A percentile compares a stretch with the other conserved stretches of the same genome.
These are phyloP conservation scores for Hemisphaericaspora xylofermentans DNA, from an alignment of 1,139 yeast genomes.

Conservation along the genomic window DNA sequence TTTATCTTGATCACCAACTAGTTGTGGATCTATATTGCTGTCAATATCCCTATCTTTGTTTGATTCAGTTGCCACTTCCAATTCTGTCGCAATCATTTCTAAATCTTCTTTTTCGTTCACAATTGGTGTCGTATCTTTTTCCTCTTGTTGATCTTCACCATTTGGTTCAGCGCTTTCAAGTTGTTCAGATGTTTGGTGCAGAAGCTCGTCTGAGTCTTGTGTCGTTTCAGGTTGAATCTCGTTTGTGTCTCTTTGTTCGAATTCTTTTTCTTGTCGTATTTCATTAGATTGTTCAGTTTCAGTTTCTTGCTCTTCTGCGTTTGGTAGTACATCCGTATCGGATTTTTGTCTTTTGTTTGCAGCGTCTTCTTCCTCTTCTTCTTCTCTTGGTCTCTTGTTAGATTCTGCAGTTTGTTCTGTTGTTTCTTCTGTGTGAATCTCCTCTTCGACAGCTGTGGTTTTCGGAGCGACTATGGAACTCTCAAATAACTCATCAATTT, in stretches of 20 bases:
- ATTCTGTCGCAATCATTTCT: constrained; percentile 20
- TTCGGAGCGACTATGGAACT: constrained; percentile 2
- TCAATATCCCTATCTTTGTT: constrained; percentile 11
- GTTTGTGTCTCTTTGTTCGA: background rate
- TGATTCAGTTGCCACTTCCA: constrained; percentile 19
- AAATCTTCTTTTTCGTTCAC: constrained; percentile 18
- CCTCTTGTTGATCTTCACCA: background rate
- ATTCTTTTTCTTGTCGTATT: background rate
- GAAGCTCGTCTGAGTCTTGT: background rate
- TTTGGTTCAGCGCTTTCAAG: background rate
- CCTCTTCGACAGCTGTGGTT: background rate
- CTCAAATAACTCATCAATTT: constrained; percentile 9
- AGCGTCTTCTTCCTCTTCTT: constrained; percentile 3
- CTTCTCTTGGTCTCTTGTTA: constrained; percentile 7
- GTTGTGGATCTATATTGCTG: constrained; percentile 2
- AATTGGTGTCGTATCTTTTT: background rate
- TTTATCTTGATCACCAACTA: constrained; percentile 6
- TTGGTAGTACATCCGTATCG: background rate
- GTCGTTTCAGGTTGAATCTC: background rate
- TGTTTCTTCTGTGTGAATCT: background rate
- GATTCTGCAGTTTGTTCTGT: background rate
- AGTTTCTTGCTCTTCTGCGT: background rate
- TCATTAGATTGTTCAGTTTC: background rate
- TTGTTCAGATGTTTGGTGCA: background rate
- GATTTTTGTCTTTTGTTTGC: constrained; percentile 3